These are phyloP conservation scores for Astrothelium subdiscretum DNA, from an alignment of 495 filamentous ascomycete species.

Conservation along the genomic window DNA sequence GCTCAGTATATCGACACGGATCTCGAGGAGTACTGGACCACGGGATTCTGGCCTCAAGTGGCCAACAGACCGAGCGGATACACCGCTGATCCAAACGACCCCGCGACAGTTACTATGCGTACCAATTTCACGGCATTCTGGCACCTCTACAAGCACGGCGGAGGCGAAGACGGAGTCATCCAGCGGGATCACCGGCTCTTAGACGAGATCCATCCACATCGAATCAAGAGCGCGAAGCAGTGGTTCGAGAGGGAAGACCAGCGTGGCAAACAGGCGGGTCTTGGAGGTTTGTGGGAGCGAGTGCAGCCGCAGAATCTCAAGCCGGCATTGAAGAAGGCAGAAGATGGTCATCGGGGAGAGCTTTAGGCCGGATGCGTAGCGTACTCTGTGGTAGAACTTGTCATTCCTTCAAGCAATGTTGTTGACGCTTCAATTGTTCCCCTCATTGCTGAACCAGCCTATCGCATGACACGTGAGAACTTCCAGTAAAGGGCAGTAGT, in stretches of 20 bases:
- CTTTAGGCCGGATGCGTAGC: no score
- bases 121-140: slow-evolving; percentile 46
- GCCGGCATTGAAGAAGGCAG: slow-evolving; percentile 7
- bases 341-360: slow-evolving; percentile 4
- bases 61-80: slow-evolving; percentile 25
- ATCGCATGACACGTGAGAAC: no score
- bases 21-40: slow-evolving; percentile 35
- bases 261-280: slow-evolving; percentile 10
- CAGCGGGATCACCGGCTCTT: slow-evolving; percentile 39
- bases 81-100: slow-evolving; percentile 30
- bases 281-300: slow-evolving; percentile 6
- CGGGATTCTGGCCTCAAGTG: slow-evolving; percentile 11
- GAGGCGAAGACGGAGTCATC: slow-evolving; percentile 30
- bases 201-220: slow-evolving; percentile 39
- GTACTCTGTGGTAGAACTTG: no score
- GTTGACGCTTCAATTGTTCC: no score
- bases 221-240: slow-evolving; percentile 39
- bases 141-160: slow-evolving; percentile 34
- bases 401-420: no score
- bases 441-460: no score
- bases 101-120: slow-evolving; percentile 33
- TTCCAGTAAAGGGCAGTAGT: no score
- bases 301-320: slow-evolving; percentile 6
- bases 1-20: slow-evolving; percentile 32
- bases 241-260: slow-evolving; percentile 37